Percentiles rank a stretch among this genome's conserved stretches.
Evolutionary conservation across 345 rosid species (phyloP).

Genomic region (Isatis tinctoria): DNA sequence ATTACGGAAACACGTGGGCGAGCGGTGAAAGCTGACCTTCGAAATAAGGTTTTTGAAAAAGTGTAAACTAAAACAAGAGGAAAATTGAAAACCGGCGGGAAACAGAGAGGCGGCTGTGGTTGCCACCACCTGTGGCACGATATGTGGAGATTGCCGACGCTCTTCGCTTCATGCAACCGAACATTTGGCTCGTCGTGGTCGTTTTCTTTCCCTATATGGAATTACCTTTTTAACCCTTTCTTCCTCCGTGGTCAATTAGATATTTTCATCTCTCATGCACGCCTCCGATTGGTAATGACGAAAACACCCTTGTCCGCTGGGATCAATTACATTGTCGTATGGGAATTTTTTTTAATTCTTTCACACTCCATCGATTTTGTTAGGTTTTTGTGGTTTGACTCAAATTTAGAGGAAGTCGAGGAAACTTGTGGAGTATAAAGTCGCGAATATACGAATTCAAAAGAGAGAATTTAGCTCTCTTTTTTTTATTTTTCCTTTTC

Average conservation of each 20-base stretch:
- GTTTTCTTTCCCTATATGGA: neutral
- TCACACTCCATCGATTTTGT: conserved; percentile 15
- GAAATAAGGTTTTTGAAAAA: neutral
- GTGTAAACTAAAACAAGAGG: neutral
- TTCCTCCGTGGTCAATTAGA: neutral
- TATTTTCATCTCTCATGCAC: conserved; percentile 14
- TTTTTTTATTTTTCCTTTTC: no score
- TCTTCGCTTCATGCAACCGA: conserved; percentile 47
- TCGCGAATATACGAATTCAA: neutral
- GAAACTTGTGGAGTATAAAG: conserved; percentile 3
- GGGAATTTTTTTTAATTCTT: neutral
- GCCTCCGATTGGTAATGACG: neutral
- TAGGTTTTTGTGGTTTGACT: conserved; percentile 13
- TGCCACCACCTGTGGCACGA: conserved; percentile 26
- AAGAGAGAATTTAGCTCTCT: neutral
- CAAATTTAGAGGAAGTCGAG: neutral
- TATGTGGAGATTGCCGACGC: conserved; percentile 36
- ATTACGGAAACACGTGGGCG: conserved; percentile 12
- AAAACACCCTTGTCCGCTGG: neutral
- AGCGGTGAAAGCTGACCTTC: neutral
- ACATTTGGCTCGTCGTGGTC: conserved; percentile 42
- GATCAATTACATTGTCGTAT: neutral
- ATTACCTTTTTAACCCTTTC: neutral
- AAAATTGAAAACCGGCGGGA: conserved; percentile 28
- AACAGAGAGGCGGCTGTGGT: conserved; percentile 25